These are phyloP conservation scores for Karstenula rhodostoma DNA, from an alignment of 2,329 filamentous ascomycete species.

Conservation along the genomic window DNA sequence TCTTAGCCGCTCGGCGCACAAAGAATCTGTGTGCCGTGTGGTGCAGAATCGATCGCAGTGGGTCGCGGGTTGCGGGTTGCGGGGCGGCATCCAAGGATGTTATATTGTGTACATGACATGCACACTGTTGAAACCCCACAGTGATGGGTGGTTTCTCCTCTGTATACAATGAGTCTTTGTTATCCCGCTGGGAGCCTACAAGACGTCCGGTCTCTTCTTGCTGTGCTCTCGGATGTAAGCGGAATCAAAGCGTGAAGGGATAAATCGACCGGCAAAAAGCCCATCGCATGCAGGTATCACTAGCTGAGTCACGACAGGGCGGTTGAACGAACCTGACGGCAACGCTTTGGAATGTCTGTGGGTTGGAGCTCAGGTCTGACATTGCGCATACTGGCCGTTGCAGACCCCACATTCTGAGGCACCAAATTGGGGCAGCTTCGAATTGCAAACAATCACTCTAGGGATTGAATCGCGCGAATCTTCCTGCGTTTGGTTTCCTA, in stretches of 20 bases:
- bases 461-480: not conserved
- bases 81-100: not conserved
- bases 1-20: conserved; percentile 11
- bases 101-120: not conserved
- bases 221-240: not conserved
- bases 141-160: not conserved
- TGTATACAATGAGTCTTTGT: not conserved
- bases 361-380: not conserved
- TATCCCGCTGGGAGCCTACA: not conserved
- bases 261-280: not conserved
- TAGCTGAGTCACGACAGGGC: not conserved
- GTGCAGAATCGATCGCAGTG: conserved; percentile 10
- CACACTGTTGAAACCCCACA: not conserved
- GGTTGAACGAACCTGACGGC: not conserved
- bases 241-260: not conserved
- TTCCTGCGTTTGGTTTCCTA: not conserved
- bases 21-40: conserved; percentile 10
- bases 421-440: not conserved
- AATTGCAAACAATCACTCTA: not conserved
- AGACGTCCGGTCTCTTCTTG: not conserved
- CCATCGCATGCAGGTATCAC: not conserved
- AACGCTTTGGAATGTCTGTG: not conserved
- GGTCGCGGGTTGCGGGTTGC: not conserved
- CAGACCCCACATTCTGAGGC: not conserved
- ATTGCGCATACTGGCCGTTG: not conserved